Percentiles rank a stretch among this genome's conserved stretches.
Evolutionary conservation across 75 land plant species (phyloP).

Genomic region (Picea sitchensis): DNA sequence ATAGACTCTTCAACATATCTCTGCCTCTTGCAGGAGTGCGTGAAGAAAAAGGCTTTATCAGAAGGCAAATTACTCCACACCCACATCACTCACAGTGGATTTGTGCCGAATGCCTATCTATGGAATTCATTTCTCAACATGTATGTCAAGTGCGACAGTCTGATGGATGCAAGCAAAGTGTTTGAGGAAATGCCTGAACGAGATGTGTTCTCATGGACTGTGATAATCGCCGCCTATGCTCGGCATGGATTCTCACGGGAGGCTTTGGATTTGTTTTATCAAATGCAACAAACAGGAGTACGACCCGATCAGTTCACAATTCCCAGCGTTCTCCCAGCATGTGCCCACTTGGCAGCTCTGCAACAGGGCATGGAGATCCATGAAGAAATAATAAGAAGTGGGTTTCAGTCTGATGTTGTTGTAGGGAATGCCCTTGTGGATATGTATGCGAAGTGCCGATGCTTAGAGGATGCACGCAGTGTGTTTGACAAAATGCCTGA

Average conservation of each 20-base stretch:
- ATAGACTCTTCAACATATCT: not conserved
- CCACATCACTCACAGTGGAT: not conserved
- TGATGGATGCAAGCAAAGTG: not conserved
- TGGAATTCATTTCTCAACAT: not conserved
- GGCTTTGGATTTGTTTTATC: conserved; percentile 32
- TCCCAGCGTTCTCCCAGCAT: conserved; percentile 43
- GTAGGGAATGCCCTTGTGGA: conserved; percentile 56
- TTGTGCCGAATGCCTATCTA: not conserved
- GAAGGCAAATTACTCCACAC: not conserved
- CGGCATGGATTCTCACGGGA: conserved; percentile 25
- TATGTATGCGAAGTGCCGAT: conserved; percentile 70
- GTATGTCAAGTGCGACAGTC: conserved; percentile 6
- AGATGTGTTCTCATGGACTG: not conserved
- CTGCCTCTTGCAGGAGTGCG: not conserved
- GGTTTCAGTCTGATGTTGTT: conserved; percentile 27
- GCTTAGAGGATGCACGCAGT: conserved; percentile 34
- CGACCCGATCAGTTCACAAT: conserved; percentile 48
- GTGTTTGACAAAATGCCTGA: conserved; percentile 46
- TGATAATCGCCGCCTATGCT: conserved; percentile 55
- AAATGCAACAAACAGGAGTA: conserved; percentile 38
- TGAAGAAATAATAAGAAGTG: conserved; percentile 21
- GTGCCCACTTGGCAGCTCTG: conserved; percentile 42
- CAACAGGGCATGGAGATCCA: conserved; percentile 37
- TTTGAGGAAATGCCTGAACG: not conserved
- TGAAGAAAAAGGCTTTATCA: not conserved